Base-by-base conservation (phyloP, 768 basidiomycete species). In the Suillus subluteus region DNA sequence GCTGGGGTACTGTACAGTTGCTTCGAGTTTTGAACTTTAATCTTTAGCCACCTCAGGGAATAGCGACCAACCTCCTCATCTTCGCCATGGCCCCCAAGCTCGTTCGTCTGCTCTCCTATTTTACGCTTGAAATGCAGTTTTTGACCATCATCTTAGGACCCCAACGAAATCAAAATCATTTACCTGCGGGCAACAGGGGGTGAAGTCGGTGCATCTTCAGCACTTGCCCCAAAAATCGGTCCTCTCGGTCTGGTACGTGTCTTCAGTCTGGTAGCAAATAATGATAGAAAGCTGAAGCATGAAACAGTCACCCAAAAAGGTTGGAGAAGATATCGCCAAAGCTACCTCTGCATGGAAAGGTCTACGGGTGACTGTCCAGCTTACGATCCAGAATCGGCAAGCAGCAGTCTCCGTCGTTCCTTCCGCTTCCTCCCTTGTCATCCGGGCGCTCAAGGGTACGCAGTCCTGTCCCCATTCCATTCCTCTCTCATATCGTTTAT, bases 321-420 rank as follows among this genome's bases (percentile, higher is more conserved):
- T 99, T 82, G 98, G 98, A 83, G 98, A 99, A 94, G 98, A 99
- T 83, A 99, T 99, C 79, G 98, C 98, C 74, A 99, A 99, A 81
- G 97, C 97, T 66, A 99, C 98, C 67, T 88, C 90, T 58, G 91
- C 90, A 79, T 99, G 98, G 98, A 99, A 99, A 83, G 98, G 98
- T 84, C 94, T 99, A 78, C 95, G 96, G 69, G 97, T 99, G 67
- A 99, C 98, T 71, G 96, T 99, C 71, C 95, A 98, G 81, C 89
- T 99, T 68, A 99, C 97, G 67, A 98, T 99, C 81, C 98, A 99
- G 88, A 99, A 99, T 83, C 95, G 98, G 81, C 98, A 99, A 89
- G 98, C 98, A 64, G 84, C 91, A 71, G 96, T 98, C 76, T 86
- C 95, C 66, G 96, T 99, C 73, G 97, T 99, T 62, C 97, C 97